phyloP scores from a whole-genome alignment of 345 rosid species.

The Brassica nigra region DNA sequence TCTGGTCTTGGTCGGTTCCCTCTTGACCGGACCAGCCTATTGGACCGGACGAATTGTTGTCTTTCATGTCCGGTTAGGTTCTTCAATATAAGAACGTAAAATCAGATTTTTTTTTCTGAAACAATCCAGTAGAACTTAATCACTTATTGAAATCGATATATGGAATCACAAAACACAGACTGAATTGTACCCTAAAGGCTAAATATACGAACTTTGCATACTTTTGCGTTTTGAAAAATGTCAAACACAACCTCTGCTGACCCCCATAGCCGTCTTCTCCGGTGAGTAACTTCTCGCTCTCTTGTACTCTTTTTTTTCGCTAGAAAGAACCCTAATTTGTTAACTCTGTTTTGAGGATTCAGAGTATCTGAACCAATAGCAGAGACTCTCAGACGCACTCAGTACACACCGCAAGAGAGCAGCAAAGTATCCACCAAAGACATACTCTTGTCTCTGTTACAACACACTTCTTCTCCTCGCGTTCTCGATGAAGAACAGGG shows the following conservation, averaged over 20 bases:
- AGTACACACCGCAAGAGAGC: constrained; percentile 52
- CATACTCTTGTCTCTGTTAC: constrained; percentile 57
- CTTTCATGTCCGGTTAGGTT: not conserved
- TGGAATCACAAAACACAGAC: not conserved
- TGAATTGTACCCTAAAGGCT: not conserved
- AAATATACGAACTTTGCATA: not conserved
- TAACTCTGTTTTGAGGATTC: constrained; percentile 17
- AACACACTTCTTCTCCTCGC: constrained; percentile 19
- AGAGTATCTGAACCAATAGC: constrained; percentile 53
- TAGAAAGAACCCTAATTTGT: constrained; percentile 20
- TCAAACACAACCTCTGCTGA: not conserved
- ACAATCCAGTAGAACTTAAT: too few species aligned
- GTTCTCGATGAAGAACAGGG: constrained; percentile 30
- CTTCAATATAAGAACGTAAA: not conserved
- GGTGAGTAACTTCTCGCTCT: constrained; percentile 42
- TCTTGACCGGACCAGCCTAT: not conserved
- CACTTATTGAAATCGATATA: not conserved
- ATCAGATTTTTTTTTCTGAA: not conserved
- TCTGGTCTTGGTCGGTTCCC: not conserved
- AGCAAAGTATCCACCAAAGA: constrained; percentile 51
- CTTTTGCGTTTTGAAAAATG: not conserved
- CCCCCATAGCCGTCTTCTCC: constrained; percentile 9
- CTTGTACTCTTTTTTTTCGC: not conserved
- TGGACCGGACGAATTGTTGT: not conserved
- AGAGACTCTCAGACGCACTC: constrained; percentile 47